These are phyloP conservation scores for Solanum commersonii DNA, from an alignment of 257 asterid genomes.

Conservation along the genomic window DNA sequence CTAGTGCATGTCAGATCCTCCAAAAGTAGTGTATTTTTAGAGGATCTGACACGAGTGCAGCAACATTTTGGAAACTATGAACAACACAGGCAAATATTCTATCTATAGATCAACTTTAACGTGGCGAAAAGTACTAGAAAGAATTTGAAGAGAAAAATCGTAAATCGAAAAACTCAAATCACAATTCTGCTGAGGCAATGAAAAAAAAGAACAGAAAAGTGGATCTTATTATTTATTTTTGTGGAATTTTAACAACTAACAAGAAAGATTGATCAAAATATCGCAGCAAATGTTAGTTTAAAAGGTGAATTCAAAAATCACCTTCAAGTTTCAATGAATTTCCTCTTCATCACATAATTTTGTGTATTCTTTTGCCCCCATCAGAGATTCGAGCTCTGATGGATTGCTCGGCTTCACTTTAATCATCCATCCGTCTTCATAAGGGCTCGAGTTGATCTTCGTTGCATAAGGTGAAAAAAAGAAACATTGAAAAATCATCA, in stretches of 20 bases:
- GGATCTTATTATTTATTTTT: background rate
- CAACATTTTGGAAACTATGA: background rate
- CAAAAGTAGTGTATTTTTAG: background rate
- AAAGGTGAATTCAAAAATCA: background rate
- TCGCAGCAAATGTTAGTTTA: constrained; percentile 1
- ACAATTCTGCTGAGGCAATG: background rate
- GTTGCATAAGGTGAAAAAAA: background rate
- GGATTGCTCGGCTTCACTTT: constrained; percentile 71
- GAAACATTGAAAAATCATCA: background rate
- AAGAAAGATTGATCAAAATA: background rate
- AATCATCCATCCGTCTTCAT: constrained; percentile 93
- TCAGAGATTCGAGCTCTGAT: constrained; percentile 48
- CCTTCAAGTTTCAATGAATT: constrained; percentile 23
- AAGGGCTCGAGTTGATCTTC: constrained; percentile 76
- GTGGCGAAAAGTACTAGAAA: background rate
- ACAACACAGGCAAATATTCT: background rate
- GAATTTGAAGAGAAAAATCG: background rate
- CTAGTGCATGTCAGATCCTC: background rate
- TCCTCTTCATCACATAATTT: constrained; percentile 90
- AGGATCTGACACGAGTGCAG: background rate
- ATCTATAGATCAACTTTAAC: background rate
- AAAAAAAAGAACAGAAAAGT: background rate
- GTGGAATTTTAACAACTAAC: background rate
- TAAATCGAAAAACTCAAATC: background rate
- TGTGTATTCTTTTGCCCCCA: constrained; percentile 66